These are phyloP conservation scores for Glycine tomentella DNA, from an alignment of 306 rosid genomes.

Conservation along the genomic window DNA sequence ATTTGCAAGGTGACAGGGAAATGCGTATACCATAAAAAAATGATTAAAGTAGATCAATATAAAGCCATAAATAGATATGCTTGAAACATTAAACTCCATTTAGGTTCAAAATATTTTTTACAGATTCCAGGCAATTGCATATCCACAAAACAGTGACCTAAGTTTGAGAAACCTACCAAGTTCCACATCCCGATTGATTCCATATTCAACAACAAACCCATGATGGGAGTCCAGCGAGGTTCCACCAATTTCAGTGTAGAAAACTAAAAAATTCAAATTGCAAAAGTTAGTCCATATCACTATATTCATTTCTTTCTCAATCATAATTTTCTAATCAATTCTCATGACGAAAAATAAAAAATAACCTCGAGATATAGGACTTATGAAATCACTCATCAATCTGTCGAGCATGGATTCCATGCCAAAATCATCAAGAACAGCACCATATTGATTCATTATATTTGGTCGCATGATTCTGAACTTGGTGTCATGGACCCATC, in stretches of 20 bases:
- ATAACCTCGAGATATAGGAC: conserved; percentile 79
- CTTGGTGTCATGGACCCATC: conserved; percentile 81
- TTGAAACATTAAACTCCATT: conserved; percentile 28
- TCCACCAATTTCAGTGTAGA: conserved; percentile 90
- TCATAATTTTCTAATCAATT: conserved; percentile 31
- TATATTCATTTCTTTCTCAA: conserved; percentile 26
- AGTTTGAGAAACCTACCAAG: conserved; percentile 71
- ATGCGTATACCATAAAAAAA: conserved; percentile 19
- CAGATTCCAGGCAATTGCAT: conserved; percentile 2
- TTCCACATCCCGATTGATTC: conserved; percentile 82
- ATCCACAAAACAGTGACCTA: conserved; percentile 17
- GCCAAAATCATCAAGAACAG: conserved; percentile 97
- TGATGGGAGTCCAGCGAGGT: conserved; percentile 93
- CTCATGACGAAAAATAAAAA: conserved; percentile 14
- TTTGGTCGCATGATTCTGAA: conserved; percentile 92
- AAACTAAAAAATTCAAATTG: conserved; percentile 60
- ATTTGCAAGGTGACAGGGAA: not conserved
- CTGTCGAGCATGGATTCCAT: conserved; percentile 83
- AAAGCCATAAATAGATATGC: conserved; percentile 16
- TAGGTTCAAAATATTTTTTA: not conserved
- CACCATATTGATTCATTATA: conserved; percentile 91
- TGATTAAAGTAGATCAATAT: conserved; percentile 15
- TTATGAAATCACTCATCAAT: conserved; percentile 76
- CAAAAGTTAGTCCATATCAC: conserved; percentile 43
- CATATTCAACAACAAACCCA: conserved; percentile 96